Evolutionary conservation across 805 yeast genomes (phyloP).

Genomic region (Peterozyma toletana): DNA sequence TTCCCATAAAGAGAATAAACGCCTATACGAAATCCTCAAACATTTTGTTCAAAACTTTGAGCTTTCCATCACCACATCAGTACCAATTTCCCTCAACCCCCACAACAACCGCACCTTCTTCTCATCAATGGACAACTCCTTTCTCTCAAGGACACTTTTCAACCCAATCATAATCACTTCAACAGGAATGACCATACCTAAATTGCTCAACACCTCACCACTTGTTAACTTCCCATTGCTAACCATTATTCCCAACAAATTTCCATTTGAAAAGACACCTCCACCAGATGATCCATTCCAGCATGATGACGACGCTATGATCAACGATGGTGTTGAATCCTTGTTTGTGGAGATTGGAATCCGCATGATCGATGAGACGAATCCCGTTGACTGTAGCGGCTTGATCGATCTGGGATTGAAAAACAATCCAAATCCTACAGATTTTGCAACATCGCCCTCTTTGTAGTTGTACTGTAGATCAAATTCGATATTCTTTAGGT

Average conservation of each 20-base stretch:
- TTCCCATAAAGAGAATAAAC: too few species aligned
- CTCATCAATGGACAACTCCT: too few species aligned
- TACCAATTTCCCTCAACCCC: too few species aligned
- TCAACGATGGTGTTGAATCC: conserved; percentile 12
- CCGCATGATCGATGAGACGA: conserved; percentile 15
- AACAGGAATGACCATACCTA: conserved; percentile 11
- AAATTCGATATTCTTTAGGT: too few species aligned
- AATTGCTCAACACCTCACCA: conserved; percentile 14
- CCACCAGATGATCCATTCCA: conserved; percentile 51
- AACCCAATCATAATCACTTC: too few species aligned
- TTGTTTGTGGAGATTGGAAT: conserved; percentile 9
- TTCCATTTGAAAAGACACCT: conserved; percentile 24
- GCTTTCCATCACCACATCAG: too few species aligned
- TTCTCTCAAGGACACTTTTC: too few species aligned
- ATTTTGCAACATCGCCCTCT: conserved; percentile 4
- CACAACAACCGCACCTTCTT: too few species aligned
- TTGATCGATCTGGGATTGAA: conserved; percentile 10
- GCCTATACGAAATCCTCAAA: too few species aligned
- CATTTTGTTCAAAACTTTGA: too few species aligned
- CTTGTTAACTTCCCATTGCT: conserved; percentile 26
- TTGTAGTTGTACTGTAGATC: too few species aligned
- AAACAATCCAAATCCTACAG: conserved; percentile 35
- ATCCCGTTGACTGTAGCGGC: conserved; percentile 30
- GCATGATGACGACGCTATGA: conserved; percentile 33
- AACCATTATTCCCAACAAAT: conserved; percentile 33